Conservation (phyloP, 495 filamentous ascomycete species). For the Pyrenula aspistea region DNA sequence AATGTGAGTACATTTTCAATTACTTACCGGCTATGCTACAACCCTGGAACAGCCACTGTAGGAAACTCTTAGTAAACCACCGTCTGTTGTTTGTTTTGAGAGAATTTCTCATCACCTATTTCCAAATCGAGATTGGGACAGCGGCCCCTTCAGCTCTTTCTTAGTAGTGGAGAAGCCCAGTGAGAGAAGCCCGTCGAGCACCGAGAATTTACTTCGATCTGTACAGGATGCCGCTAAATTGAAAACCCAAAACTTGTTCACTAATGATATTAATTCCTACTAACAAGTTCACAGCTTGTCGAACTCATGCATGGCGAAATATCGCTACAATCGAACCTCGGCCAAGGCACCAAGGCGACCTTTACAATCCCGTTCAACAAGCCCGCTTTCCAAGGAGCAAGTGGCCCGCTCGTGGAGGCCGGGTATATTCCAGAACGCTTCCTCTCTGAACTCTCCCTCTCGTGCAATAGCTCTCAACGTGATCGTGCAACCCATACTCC, state of each 20-base stretch:
- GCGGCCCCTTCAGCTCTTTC: too few relatives aligned
- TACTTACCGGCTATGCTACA: too few relatives aligned
- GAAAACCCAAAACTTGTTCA: too few relatives aligned
- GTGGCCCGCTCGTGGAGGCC: conserved; percentile 34
- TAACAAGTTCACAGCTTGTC: conserved; percentile 44
- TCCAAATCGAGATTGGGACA: background rate
- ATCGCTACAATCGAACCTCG: conserved; percentile 39
- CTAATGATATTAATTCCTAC: too few relatives aligned
- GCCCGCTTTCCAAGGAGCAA: conserved; percentile 18
- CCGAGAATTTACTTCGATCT: too few relatives aligned
- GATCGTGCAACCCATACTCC: conserved; percentile 16
- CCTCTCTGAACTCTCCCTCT: conserved; percentile 49
- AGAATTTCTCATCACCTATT: too few relatives aligned
- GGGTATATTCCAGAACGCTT: conserved; percentile 45
- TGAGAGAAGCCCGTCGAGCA: too few relatives aligned
- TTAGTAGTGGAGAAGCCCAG: too few relatives aligned
- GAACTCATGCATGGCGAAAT: conserved; percentile 77
- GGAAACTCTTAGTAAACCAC: too few relatives aligned
- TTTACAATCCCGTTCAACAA: conserved; percentile 63
- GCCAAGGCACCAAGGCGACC: conserved; percentile 46
- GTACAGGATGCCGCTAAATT: too few relatives aligned
- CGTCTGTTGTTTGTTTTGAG: too few relatives aligned
- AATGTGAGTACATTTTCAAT: conserved; percentile 23
- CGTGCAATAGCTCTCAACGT: conserved; percentile 34
- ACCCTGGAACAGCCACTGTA: too few relatives aligned